Percentiles rank a stretch among this genome's conserved stretches.
Conservation (phyloP, 1,284 basidiomycete species). For the Ceratobasidium sp. region DNA sequence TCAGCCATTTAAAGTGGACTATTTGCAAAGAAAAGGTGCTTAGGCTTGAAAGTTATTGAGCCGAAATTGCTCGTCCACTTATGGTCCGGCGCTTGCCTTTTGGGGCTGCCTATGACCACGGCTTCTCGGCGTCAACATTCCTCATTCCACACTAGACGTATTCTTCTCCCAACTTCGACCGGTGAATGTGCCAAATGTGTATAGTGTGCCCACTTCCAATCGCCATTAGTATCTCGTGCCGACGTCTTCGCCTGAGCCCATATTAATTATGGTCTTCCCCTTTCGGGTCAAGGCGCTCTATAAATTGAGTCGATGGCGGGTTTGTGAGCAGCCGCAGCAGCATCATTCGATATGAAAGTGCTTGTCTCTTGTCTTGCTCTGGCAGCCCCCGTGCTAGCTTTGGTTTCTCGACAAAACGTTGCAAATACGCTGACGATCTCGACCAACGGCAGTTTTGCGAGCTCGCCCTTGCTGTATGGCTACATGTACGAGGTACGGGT, state of each 20-base stretch:
- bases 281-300: background rate
- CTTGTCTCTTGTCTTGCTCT: background rate
- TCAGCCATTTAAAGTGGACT: too few relatives aligned
- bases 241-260: background rate
- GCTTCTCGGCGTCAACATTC: conserved; percentile 30
- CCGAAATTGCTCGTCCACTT: too few relatives aligned
- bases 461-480: conserved; percentile 35
- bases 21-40: too few relatives aligned
- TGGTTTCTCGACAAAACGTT: conserved; percentile 25
- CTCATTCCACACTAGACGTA: background rate
- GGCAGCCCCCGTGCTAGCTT: conserved; percentile 7
- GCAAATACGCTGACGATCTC: conserved; percentile 41
- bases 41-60: too few relatives aligned
- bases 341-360: background rate
- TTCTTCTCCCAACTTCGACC: conserved; percentile 32
- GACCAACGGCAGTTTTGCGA: conserved; percentile 38
- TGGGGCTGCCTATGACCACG: background rate
- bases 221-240: conserved; percentile 33
- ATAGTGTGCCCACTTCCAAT: conserved; percentile 30
- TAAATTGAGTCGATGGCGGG: background rate
- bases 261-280: background rate
- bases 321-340: too few relatives aligned
- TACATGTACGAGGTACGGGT: conserved; percentile 42
- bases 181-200: conserved; percentile 40
- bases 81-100: background rate